Conservation (phyloP, 768 basidiomycete genomes). For the Lactarius hengduanensis region DNA sequence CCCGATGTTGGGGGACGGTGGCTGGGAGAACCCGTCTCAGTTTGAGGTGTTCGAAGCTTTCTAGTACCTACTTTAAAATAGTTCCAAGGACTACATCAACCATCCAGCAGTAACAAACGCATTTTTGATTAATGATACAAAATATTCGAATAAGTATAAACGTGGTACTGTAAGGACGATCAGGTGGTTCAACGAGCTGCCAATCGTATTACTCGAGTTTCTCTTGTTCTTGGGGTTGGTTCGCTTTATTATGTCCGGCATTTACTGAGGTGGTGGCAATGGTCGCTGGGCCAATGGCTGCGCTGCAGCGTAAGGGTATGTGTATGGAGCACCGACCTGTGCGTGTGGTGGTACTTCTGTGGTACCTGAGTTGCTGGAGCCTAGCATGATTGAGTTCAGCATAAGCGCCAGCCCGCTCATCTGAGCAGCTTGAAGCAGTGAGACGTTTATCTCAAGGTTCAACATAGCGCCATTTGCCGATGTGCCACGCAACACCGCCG, state of each 20-base stretch:
- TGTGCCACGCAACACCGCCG: constrained; percentile 74
- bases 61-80: background rate
- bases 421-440: constrained; percentile 68
- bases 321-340: constrained; percentile 29
- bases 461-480: constrained; percentile 70
- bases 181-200: background rate
- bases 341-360: constrained; percentile 22
- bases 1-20: constrained; percentile 21
- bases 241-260: constrained; percentile 11
- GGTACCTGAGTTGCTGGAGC: constrained; percentile 28
- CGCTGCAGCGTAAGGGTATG: constrained; percentile 18
- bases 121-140: constrained; percentile 19
- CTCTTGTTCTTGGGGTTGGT: constrained; percentile 12
- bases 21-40: constrained; percentile 12
- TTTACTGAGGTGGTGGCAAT: background rate
- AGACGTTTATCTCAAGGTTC: constrained; percentile 77
- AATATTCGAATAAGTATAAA: constrained; percentile 25
- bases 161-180: constrained; percentile 13
- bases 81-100: background rate
- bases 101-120: background rate
- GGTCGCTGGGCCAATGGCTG: constrained; percentile 7
- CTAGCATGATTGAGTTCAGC: constrained; percentile 65
- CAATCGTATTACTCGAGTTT: constrained; percentile 7
- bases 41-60: background rate
- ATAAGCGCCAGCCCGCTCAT: constrained; percentile 73